A percentile compares a stretch with the other conserved stretches of the same genome.
phyloP scores from a whole-genome alignment of 2,329 filamentous ascomycete genomes.

The Calonectria pseudoturangicola region DNA sequence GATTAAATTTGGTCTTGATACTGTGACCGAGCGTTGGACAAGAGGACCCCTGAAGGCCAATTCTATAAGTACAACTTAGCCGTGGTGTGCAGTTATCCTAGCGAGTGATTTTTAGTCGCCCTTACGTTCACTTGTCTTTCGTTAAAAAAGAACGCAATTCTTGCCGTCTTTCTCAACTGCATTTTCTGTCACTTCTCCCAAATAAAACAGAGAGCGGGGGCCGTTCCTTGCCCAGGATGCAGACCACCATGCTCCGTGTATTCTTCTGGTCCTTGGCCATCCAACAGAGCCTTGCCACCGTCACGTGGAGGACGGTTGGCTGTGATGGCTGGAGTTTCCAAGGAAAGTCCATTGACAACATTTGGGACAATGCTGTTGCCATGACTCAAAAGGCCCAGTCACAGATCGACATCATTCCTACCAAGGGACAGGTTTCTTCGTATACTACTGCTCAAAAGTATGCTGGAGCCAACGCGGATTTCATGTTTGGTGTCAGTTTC shows the following conservation, averaged over 20 bases:
- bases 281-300: constrained; percentile 16
- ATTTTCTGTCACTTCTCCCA: neutral
- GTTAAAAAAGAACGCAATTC: neutral
- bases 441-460: neutral
- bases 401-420: constrained; percentile 35
- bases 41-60: neutral
- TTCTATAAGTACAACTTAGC: constrained; percentile 30
- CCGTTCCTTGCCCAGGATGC: constrained; percentile 25
- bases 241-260: constrained; percentile 16
- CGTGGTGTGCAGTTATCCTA: neutral
- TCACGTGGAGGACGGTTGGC: constrained; percentile 24
- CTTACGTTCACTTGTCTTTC: constrained; percentile 6
- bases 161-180: neutral
- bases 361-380: constrained; percentile 30
- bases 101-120: constrained; percentile 11
- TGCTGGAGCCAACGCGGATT: constrained; percentile 27
- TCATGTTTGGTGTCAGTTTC: constrained; percentile 27
- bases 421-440: neutral
- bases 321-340: constrained; percentile 31
- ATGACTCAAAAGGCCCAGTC: constrained; percentile 26
- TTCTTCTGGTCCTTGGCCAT: constrained; percentile 25
- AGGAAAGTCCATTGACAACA: constrained; percentile 18
- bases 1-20: neutral
- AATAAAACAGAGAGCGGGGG: constrained; percentile 9
- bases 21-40: neutral